Conservation (phyloP, 2,329 filamentous ascomycete species). For the Rutstroemia sp. region DNA sequence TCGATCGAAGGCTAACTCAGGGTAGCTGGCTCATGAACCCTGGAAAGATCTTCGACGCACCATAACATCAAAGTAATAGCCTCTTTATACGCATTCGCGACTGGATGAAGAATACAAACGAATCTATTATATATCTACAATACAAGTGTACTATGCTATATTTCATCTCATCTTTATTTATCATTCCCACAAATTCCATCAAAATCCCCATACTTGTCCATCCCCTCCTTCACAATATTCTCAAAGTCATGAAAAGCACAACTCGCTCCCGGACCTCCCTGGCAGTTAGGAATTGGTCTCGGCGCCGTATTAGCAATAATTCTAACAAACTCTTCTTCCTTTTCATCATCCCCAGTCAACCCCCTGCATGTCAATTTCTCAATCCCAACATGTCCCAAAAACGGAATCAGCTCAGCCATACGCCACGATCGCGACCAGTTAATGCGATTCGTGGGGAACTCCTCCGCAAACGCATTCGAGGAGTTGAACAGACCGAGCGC, state of each 20-base stretch:
- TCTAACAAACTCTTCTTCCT: slow-evolving; percentile 44
- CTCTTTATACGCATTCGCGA: background rate
- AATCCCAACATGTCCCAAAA: slow-evolving; percentile 58
- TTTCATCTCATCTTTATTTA: background rate
- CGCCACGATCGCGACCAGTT: slow-evolving; percentile 58
- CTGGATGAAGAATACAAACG: no score
- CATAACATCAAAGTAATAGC: background rate
- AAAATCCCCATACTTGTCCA: slow-evolving; percentile 29
- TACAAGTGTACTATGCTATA: background rate
- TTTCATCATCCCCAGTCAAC: slow-evolving; percentile 43
- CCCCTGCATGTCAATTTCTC: slow-evolving; percentile 53
- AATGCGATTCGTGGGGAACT: slow-evolving; percentile 55
- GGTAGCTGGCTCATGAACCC: slow-evolving; percentile 75
- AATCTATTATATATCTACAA: background rate
- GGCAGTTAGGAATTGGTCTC: slow-evolving; percentile 40
- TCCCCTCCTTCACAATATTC: slow-evolving; percentile 36
- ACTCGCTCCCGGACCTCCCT: slow-evolving; percentile 43
- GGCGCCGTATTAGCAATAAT: slow-evolving; percentile 44
- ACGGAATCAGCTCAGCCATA: slow-evolving; percentile 55
- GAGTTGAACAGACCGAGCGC: slow-evolving; percentile 66
- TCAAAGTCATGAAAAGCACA: slow-evolving; percentile 38
- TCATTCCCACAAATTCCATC: slow-evolving; percentile 25
- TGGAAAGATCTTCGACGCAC: slow-evolving; percentile 17
- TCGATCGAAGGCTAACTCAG: background rate
- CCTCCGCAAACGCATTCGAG: slow-evolving; percentile 51